Conservation (phyloP, 257 asterid species). For the Paulownia fortunei region DNA sequence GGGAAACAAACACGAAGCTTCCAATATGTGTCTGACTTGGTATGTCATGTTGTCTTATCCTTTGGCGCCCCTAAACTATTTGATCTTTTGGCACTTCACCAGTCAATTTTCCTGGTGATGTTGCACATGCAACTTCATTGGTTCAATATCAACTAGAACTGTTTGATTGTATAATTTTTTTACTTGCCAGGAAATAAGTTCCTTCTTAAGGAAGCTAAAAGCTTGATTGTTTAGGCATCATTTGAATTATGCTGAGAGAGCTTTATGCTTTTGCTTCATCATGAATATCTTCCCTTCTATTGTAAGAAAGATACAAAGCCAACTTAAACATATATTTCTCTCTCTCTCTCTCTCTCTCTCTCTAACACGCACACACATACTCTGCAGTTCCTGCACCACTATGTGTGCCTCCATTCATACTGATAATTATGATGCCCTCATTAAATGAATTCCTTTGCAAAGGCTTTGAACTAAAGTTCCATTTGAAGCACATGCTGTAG, state of each 20-base stretch:
- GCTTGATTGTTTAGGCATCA: neutral
- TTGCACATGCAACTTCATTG: neutral
- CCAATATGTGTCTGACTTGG: slow-evolving; percentile 89
- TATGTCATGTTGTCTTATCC: slow-evolving; percentile 38
- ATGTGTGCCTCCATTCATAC: neutral
- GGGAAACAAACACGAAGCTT: slow-evolving; percentile 92
- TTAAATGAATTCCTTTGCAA: neutral
- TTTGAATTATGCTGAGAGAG: neutral
- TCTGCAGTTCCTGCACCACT: neutral
- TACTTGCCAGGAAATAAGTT: neutral
- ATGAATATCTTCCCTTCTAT: neutral
- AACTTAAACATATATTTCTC: neutral
- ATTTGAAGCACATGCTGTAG: neutral
- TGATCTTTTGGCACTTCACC: too few species aligned
- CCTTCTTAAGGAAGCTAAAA: neutral
- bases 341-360: neutral
- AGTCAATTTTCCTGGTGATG: neutral
- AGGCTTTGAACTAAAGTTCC: neutral
- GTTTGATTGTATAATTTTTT: neutral
- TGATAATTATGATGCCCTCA: neutral
- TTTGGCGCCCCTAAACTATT: neutral
- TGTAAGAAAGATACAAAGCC: neutral
- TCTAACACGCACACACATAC: neutral
- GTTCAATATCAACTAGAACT: neutral
- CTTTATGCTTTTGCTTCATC: neutral